Evolutionary conservation across 352 stramenopile genomes (phyloP), one percentile per base, ranked within the genome.

Genomic region (Globisporangium megalacanthum): DNA sequence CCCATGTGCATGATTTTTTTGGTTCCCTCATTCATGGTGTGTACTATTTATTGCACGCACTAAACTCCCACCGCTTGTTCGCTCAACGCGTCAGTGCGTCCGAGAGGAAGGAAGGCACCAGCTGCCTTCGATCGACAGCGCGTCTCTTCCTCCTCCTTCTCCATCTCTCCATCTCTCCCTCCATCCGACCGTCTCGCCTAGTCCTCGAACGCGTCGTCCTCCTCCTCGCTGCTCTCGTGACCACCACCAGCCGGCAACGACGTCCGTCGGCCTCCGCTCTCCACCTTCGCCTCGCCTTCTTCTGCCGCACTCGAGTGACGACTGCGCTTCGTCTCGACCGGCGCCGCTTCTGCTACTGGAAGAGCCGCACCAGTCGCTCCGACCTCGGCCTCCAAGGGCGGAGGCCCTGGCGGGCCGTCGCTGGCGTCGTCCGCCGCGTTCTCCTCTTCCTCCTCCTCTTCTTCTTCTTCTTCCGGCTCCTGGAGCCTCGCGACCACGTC

Each of bases 401-500:
- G 66, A 15, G 71, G 70, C 13, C 62, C 56, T 19, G 68, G 73
- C 14, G 78, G 65, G 9, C 78, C 75, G 58, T 84, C 75, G 25
- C 53, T 73, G 15, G 54, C 44, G 10, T 69, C 73, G 6, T 64
- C 66, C 1, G n/a, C n/a, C n/a, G n/a, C n/a, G n/a, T n/a, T n/a
- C n/a, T n/a, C n/a, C n/a, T n/a, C n/a, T n/a, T n/a, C n/a, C n/a
- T n/a, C n/a, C n/a, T n/a, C n/a, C n/a, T n/a, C n/a, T n/a, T n/a
- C n/a, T n/a, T 57, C 55, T 44, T 64, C 65, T 37, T 62, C 58
- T 10, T 65, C 62, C 4, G 54, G 37, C 37, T 76, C 68, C 42
- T 89, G 70, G 13, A 88, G 53, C 31, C 72, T 70, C 56, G 77
- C 55, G 14, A 90, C 65, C 50, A 90, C 77, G 47, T 83, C 75